phyloP scores from a whole-genome alignment of 2,329 filamentous ascomycete genomes.

The Cucurbitaria berberidis region DNA sequence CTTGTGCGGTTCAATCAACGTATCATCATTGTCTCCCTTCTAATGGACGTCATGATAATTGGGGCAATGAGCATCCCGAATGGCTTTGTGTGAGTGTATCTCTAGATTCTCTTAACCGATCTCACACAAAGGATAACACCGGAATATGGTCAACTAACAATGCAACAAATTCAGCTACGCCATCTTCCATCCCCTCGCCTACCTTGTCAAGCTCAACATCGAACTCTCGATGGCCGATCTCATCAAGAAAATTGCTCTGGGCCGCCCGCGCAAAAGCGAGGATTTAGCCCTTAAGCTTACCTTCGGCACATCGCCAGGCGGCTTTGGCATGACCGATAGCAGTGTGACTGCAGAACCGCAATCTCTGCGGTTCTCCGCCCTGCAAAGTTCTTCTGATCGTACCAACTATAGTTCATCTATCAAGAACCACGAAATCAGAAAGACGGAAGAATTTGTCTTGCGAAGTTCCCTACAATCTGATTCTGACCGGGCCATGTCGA shows the following conservation, averaged over 20 bases:
- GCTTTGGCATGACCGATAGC: not conserved
- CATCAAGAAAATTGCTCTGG: slow-evolving; percentile 40
- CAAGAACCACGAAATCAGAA: slow-evolving; percentile 28
- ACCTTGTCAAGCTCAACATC: slow-evolving; percentile 55
- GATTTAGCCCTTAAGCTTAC: not conserved
- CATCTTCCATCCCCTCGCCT: slow-evolving; percentile 56
- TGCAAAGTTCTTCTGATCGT: slow-evolving; percentile 14
- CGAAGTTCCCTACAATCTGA: not conserved
- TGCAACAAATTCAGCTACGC: slow-evolving; percentile 43
- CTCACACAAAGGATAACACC: not conserved
- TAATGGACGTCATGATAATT: slow-evolving; percentile 48
- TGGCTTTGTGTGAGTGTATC: slow-evolving; percentile 43
- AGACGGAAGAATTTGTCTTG: slow-evolving; percentile 13
- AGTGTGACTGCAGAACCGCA: slow-evolving; percentile 6
- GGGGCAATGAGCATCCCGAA: slow-evolving; percentile 52
- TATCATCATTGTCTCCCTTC: slow-evolving; percentile 33
- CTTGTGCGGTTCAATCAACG: slow-evolving; percentile 34
- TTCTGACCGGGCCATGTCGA: not conserved
- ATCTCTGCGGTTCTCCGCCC: slow-evolving; percentile 8
- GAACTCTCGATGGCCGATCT: slow-evolving; percentile 47
- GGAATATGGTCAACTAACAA: not conserved
- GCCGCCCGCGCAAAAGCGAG: slow-evolving; percentile 6
- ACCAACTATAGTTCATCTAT: not conserved
- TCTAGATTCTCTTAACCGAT: not conserved
- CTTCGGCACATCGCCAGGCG: slow-evolving; percentile 3